phyloP scores from a whole-genome alignment of 352 stramenopile genomes.

The Pythium phragmiticola region DNA sequence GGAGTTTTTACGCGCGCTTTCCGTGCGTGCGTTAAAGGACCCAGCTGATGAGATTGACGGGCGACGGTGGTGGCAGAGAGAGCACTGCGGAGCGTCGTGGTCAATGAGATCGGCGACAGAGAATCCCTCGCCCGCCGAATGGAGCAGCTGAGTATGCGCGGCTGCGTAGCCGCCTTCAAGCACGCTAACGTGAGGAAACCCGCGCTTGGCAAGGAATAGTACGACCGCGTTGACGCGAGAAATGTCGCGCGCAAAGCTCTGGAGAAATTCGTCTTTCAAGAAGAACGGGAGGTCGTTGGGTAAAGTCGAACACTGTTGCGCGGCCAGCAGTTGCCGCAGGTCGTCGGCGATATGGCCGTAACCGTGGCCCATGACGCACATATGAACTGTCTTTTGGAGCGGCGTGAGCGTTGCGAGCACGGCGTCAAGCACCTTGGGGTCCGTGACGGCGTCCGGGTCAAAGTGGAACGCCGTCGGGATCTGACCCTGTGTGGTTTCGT shows the following conservation, averaged over 20 bases:
- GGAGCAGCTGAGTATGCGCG: conserved; percentile 49
- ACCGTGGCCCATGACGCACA: conserved; percentile 81
- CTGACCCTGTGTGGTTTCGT: conserved; percentile 45
- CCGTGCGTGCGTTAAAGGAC: conserved; percentile 15
- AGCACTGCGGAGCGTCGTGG: conserved; percentile 61
- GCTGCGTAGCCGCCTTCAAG: conserved; percentile 71
- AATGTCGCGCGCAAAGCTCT: conserved; percentile 66
- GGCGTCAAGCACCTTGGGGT: conserved; percentile 53
- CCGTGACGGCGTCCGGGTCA: conserved; percentile 60
- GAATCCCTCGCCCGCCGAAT: conserved; percentile 37
- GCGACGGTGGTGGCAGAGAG: conserved; percentile 61
- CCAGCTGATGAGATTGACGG: conserved; percentile 16
- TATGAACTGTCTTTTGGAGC: conserved; percentile 62
- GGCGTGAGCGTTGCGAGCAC: conserved; percentile 65
- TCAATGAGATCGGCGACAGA: conserved; percentile 71
- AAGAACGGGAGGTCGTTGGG: conserved; percentile 38
- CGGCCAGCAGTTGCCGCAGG: conserved; percentile 36
- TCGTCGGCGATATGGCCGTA: conserved; percentile 67
- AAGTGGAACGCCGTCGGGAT: conserved; percentile 80
- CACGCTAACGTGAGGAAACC: conserved; percentile 74
- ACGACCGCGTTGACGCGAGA: conserved; percentile 64
- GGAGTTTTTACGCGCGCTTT: conserved; percentile 14
- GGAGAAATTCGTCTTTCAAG: conserved; percentile 55
- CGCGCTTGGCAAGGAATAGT: conserved; percentile 69
- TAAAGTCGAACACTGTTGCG: not conserved